Base-by-base conservation (phyloP, 2,329 filamentous ascomycete species). In the Cytospora chrysosperma region DNA sequence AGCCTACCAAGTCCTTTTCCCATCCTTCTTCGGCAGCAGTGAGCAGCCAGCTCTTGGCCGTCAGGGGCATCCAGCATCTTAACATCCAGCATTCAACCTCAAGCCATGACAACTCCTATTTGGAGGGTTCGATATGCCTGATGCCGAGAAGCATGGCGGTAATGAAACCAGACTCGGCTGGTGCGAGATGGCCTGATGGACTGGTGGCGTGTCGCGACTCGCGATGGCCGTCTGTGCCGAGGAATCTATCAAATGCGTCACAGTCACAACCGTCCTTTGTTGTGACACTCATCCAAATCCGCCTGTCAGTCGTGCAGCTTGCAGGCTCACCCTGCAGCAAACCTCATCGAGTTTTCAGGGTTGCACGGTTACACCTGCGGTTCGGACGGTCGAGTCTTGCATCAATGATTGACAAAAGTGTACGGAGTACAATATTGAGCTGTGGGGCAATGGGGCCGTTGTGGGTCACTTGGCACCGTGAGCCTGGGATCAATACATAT, bases 241-340 rank as follows among this genome's bases (percentile, higher is more conserved):
- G 59, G 59, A 55, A 61, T 61, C 24, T 34, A 32, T 43, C 51
- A 30, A 28, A 32, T 52, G 53, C 37, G 37, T 61, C 21, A 55
- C 27, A 52, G 59, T 54, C 62, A 51, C 58, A 62, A 55, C 37
- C 50, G 28, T 27, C 37, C 28, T 58, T n/a, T n/a, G n/a, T n/a
- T 49, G 59, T 57, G 34, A 47, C 19, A 53, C 55, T 37, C 30
- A n/a, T n/a, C 15, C 17, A 40, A 32, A 61, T 49, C 50, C 55
- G 58, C 49, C 34, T 64, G 54, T 61, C 62, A 64, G 32, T 54
- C 32, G 40, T 51, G 62, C 55, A 37, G 53, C 53, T 13, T 27
- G 24, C 50, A 53, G 26, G 17, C 12, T 21, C 40, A 47, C 9
- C 43, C 1, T 47, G 43, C 43, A 47, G 57, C 47, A 34, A 24